Conservation (phyloP, 331 rosid genomes). For the Saraca asoca region DNA sequence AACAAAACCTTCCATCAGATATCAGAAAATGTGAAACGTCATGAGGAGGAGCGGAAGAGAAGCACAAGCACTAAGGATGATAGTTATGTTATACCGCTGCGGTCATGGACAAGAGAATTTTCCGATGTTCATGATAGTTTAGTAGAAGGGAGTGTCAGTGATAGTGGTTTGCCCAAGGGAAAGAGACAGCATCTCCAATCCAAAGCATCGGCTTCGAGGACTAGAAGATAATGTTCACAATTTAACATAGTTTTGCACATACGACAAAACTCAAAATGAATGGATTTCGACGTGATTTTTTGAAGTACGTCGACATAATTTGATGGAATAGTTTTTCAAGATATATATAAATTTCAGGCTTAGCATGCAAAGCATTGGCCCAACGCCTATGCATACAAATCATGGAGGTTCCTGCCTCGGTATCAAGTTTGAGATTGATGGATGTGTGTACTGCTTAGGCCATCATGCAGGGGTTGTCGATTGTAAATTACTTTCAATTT, state of each 20-base stretch:
- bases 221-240: constrained; percentile 44
- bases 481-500: too few species aligned
- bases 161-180: constrained; percentile 64
- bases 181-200: constrained; percentile 61
- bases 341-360: neutral
- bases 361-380: constrained; percentile 11
- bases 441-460: too few species aligned
- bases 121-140: constrained; percentile 62
- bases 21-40: constrained; percentile 93
- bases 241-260: constrained; percentile 35
- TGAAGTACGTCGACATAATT: constrained; percentile 3
- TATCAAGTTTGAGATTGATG: too few species aligned
- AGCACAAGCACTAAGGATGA: constrained; percentile 80
- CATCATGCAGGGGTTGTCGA: too few species aligned
- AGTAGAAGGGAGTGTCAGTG: constrained; percentile 83
- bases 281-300: constrained; percentile 30
- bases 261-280: neutral
- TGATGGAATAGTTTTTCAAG: neutral
- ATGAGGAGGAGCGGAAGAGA: constrained; percentile 50
- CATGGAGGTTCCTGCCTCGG: neutral
- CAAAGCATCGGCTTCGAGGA: constrained; percentile 50
- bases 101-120: constrained; percentile 66
- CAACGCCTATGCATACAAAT: neutral
- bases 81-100: constrained; percentile 67
- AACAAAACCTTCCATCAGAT: constrained; percentile 78